phyloP scores from a whole-genome alignment of 331 rosid species.

The Ulmus americana region DNA sequence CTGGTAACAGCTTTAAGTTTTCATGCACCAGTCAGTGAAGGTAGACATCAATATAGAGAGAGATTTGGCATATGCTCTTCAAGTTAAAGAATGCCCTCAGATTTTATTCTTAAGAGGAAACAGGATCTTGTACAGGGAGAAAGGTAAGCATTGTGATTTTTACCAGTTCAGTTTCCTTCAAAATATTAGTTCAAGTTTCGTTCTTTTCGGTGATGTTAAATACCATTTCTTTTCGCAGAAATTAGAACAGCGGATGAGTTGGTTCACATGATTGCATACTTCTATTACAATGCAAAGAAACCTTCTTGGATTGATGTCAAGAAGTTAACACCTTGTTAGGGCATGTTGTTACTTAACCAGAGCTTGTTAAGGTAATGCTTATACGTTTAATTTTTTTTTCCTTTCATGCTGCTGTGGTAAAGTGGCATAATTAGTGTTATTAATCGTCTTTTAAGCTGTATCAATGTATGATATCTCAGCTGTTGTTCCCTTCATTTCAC shows the following conservation, averaged over 20 bases:
- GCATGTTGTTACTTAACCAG: no score
- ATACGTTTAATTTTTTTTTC: no score
- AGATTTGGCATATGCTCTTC: conserved; percentile 81
- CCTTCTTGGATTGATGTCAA: conserved; percentile 64
- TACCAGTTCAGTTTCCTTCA: neutral
- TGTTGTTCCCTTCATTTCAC: no score
- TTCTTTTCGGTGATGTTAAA: conserved; percentile 8
- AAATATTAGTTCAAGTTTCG: conserved; percentile 9
- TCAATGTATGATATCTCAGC: no score
- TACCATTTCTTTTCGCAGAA: conserved; percentile 35
- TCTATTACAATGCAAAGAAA: conserved; percentile 84
- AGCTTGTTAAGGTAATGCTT: no score
- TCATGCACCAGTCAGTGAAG: conserved; percentile 55
- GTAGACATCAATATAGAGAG: conserved; percentile 75
- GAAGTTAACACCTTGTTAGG: no score
- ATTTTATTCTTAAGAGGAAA: conserved; percentile 68
- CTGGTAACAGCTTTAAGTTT: conserved; percentile 14
- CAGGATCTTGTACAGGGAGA: conserved; percentile 70
- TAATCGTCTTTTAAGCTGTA: no score
- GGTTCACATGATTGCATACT: conserved; percentile 85
- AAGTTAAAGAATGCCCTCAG: conserved; percentile 68
- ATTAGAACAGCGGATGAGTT: conserved; percentile 56
- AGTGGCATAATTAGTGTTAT: no score
- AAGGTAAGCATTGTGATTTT: conserved; percentile 46
- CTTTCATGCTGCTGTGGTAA: no score